These are phyloP conservation scores for Saccharomyces uvarum DNA, from an alignment of 1,139 yeast genomes.

Conservation along the genomic window DNA sequence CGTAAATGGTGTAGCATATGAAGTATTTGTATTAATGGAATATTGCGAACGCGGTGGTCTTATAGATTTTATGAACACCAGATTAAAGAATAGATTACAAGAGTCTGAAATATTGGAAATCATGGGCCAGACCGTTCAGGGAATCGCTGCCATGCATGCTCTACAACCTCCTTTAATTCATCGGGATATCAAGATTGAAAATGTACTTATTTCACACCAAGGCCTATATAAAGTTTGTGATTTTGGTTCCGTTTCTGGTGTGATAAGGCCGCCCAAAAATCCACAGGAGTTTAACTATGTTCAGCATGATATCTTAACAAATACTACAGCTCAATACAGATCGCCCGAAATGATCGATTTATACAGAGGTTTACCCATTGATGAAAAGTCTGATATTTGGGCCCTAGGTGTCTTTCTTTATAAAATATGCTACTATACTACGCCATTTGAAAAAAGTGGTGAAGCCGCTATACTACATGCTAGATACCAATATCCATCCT, in stretches of 20 bases:
- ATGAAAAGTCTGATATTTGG: conserved; percentile 76
- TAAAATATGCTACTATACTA: conserved; percentile 68
- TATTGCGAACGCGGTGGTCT: conserved; percentile 64
- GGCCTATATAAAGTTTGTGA: conserved; percentile 65
- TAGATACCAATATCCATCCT: conserved; percentile 49
- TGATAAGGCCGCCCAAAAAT: conserved; percentile 56
- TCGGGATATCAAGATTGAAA: conserved; percentile 72
- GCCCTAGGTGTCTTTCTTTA: conserved; percentile 72
- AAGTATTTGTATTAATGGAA: conserved; percentile 71
- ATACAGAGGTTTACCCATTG: conserved; percentile 57
- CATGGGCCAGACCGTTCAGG: conserved; percentile 59
- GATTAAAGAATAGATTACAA: conserved; percentile 52
- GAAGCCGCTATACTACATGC: conserved; percentile 69
- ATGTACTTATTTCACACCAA: conserved; percentile 54
- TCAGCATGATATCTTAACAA: conserved; percentile 60
- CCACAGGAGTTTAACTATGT: conserved; percentile 41
- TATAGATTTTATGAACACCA: conserved; percentile 64
- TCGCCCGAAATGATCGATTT: conserved; percentile 78
- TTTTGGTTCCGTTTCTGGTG: conserved; percentile 64
- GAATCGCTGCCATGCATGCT: conserved; percentile 67
- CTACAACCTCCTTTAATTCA: conserved; percentile 51
- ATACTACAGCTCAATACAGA: conserved; percentile 77
- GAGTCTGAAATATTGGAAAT: conserved; percentile 59
- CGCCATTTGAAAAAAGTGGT: conserved; percentile 70
- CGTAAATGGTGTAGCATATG: conserved; percentile 44